Evolutionary conservation across 2,329 filamentous ascomycete genomes (phyloP), one percentile per base, ranked within the genome.

Genomic region (Curvularia eragrostidis): DNA sequence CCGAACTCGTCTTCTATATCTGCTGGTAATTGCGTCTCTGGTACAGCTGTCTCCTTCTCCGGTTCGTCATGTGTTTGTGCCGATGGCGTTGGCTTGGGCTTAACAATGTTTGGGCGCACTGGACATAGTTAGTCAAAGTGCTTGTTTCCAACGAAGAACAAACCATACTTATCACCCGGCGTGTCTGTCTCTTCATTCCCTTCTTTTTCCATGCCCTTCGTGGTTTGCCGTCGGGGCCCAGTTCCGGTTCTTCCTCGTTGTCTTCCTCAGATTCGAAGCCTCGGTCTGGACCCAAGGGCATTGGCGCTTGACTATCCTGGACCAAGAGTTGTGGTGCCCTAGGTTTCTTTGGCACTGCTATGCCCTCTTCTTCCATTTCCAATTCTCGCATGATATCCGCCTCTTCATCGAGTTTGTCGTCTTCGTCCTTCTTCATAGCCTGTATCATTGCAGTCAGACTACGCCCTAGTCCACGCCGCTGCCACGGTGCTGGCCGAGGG

Each of bases 151-250:
- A 32, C 2, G 5, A 41, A 23, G n/a, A 32, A 4, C 43, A 28
- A 21, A 48, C 62, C 67, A 64, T 61, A 75, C 74, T 91, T 58
- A 88, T 92, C 54, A 85, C 82, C 47, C 83, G 81, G 61, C 88
- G 82, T 3, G 91, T 94, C 54, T 90, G 91, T 59, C 91, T 83
- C 80, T 95, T 95, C 73, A 91, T 85, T 0, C 90, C 91, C 80
- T 91, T 91, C 84, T 95, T 95, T 82, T 93, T 94, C 81, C 85
- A 94, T 1, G 85, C 77, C 52, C 83, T 85, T 36, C 87, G 73
- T 2, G 87, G 87, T 61, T 84, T 81, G 1, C 87, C 87, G 66
- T 86, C 78, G n/a, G 80, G 80, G 51, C 80, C 85, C 12, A 83
- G 55, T 13, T 63, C 66, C 26, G 69, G 69, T n/a, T 76, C 72